Conservation (phyloP, 768 basidiomycete genomes). For the Auricularia sp. region DNA sequence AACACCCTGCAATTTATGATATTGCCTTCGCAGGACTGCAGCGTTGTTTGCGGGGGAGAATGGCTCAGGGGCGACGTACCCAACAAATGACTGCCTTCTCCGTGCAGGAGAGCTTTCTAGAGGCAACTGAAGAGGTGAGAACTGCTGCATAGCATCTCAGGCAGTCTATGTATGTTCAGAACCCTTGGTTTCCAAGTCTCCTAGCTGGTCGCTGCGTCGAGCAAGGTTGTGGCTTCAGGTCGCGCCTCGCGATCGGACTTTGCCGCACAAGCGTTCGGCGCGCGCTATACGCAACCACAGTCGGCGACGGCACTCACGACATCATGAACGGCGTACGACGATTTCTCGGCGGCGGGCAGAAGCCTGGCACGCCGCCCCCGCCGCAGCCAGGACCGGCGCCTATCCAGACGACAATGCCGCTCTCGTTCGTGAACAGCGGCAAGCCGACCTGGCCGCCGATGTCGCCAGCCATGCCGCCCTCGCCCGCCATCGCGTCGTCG, state of each 20-base stretch:
- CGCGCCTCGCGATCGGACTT: background rate
- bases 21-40: too few species aligned
- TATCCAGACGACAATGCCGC: constrained; percentile 14
- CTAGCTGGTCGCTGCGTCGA: too few species aligned
- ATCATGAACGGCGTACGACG: constrained; percentile 65
- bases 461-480: constrained; percentile 21
- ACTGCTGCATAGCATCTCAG: too few species aligned
- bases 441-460: constrained; percentile 38
- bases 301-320: background rate
- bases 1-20: too few species aligned
- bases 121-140: too few species aligned
- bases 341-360: constrained; percentile 33
- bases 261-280: background rate
- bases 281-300: background rate
- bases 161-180: too few species aligned
- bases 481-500: constrained; percentile 17
- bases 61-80: too few species aligned
- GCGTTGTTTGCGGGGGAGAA: too few species aligned
- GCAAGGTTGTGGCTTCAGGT: too few species aligned
- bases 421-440: constrained; percentile 10
- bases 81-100: too few species aligned
- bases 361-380: constrained; percentile 22
- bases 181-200: too few species aligned
- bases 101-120: too few species aligned
- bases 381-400: constrained; percentile 13